These are phyloP conservation scores for Diutina sp. DNA, from an alignment of 1,139 yeast species.

Conservation along the genomic window DNA sequence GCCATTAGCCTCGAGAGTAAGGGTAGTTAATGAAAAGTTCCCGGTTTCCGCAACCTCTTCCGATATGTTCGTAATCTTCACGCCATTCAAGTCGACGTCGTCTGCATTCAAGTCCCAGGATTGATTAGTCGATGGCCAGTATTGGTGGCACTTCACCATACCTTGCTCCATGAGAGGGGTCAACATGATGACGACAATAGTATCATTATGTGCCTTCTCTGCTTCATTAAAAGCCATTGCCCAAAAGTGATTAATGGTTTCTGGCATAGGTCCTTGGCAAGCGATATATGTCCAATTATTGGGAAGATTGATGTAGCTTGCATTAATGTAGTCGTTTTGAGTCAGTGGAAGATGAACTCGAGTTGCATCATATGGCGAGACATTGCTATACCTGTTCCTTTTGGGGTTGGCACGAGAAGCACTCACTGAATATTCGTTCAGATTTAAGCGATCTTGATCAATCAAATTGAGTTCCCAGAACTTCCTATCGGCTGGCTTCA, in stretches of 20 bases:
- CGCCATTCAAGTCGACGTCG: neutral
- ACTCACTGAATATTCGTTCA: neutral
- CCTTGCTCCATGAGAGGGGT: slow-evolving; percentile 62
- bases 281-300: slow-evolving; percentile 19
- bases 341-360: slow-evolving; percentile 16
- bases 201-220: slow-evolving; percentile 16
- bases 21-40: slow-evolving; percentile 16
- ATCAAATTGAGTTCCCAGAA: neutral
- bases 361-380: slow-evolving; percentile 27
- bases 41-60: slow-evolving; percentile 12
- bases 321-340: slow-evolving; percentile 26
- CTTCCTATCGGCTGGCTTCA: neutral
- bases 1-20: slow-evolving; percentile 12
- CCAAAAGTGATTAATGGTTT: slow-evolving; percentile 71
- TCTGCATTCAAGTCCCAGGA: slow-evolving; percentile 10
- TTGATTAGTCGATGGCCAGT: slow-evolving; percentile 46
- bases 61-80: slow-evolving; percentile 2
- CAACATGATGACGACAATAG: slow-evolving; percentile 67
- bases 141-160: slow-evolving; percentile 53
- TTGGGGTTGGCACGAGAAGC: slow-evolving; percentile 6
- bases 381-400: slow-evolving; percentile 30
- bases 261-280: slow-evolving; percentile 47
- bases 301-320: slow-evolving; percentile 19
- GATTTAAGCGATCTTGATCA: neutral
- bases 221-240: slow-evolving; percentile 56